Conservation (phyloP, 768 basidiomycete species). For the Cyathus striatus region DNA sequence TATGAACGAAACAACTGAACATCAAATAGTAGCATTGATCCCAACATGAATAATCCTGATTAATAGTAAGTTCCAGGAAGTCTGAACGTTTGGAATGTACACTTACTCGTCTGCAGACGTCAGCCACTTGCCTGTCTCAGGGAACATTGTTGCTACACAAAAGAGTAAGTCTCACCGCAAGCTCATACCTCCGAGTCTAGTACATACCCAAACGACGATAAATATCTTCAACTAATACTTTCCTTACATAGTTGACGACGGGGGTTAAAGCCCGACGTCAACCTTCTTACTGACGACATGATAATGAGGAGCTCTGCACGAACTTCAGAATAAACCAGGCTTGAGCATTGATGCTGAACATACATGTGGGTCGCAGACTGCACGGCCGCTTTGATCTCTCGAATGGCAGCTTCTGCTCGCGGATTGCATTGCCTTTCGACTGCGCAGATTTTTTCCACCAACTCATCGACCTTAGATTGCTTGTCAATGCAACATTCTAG, state of each 20-base stretch:
- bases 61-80: neutral
- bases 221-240: constrained; percentile 53
- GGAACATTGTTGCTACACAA: constrained; percentile 57
- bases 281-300: constrained; percentile 42
- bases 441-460: constrained; percentile 45
- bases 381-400: constrained; percentile 36
- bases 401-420: constrained; percentile 20
- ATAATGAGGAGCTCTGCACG: constrained; percentile 51
- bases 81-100: neutral
- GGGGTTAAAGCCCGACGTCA: constrained; percentile 23
- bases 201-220: constrained; percentile 51
- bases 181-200: too few species aligned
- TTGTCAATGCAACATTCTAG: neutral
- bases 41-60: constrained; percentile 53
- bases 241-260: constrained; percentile 37
- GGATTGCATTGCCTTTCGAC: constrained; percentile 41
- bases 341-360: constrained; percentile 11
- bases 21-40: constrained; percentile 46
- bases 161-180: too few species aligned
- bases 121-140: constrained; percentile 55
- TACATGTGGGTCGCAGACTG: constrained; percentile 53
- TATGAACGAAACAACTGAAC: neutral
- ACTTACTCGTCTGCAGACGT: constrained; percentile 54
- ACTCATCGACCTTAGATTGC: constrained; percentile 29
- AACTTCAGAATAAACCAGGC: neutral